Evolutionary conservation across 129 eudicot species (phyloP).

Genomic region (Centrapalus pauciflorus): DNA sequence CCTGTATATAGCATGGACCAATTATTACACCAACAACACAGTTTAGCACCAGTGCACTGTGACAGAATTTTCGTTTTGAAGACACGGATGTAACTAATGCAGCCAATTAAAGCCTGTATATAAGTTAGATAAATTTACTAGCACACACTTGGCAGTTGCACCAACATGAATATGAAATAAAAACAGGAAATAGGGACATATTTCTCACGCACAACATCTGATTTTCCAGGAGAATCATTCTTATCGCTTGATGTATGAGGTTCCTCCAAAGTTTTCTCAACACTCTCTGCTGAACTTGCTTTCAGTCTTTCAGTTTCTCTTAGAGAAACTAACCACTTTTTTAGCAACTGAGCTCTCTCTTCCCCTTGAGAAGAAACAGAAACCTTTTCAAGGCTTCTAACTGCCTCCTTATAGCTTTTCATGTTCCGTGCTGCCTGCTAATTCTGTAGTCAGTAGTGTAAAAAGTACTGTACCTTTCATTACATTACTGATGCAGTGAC

Average conservation of each 20-base stretch:
- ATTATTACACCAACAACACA: not conserved
- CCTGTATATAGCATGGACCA: not conserved
- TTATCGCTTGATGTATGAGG: constrained; percentile 17
- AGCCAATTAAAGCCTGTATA: not conserved
- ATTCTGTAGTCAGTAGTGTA: constrained; percentile 9
- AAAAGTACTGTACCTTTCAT: not conserved
- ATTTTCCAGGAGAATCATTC: constrained; percentile 35
- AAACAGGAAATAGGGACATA: not conserved
- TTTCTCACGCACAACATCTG: constrained; percentile 50
- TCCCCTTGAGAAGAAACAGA: constrained; percentile 63
- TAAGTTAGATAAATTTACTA: not conserved
- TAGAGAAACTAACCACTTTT: constrained; percentile 64
- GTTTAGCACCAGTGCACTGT: not conserved
- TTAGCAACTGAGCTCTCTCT: constrained; percentile 73
- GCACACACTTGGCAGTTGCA: not conserved
- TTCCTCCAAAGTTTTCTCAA: constrained; percentile 26
- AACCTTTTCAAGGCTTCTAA: constrained; percentile 62
- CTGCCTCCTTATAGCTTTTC: constrained; percentile 52
- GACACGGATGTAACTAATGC: not conserved
- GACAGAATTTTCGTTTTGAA: not conserved
- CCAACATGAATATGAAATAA: constrained; percentile 5
- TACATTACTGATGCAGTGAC: not conserved
- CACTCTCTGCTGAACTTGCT: constrained; percentile 24
- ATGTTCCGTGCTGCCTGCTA: constrained; percentile 47
- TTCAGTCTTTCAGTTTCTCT: constrained; percentile 50